Conservation (phyloP, 306 rosid species). For the Alnus glutinosa region DNA sequence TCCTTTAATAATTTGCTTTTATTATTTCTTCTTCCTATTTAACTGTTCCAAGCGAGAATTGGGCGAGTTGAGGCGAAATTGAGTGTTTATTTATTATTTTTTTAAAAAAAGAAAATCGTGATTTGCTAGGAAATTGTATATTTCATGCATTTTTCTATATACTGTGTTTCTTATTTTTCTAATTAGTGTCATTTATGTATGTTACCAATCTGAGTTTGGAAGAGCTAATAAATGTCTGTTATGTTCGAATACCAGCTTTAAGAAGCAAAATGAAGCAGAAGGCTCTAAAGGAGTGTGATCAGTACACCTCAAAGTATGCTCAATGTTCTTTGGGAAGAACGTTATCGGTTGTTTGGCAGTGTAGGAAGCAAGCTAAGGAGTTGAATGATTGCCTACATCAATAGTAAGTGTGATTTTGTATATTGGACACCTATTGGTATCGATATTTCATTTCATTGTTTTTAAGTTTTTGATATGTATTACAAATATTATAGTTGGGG, state of each 20-base stretch:
- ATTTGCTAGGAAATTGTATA: not conserved
- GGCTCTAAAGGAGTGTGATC: slow-evolving; percentile 81
- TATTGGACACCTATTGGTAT: not conserved
- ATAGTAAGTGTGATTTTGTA: slow-evolving; percentile 48
- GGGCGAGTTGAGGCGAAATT: not conserved
- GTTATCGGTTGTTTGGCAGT: slow-evolving; percentile 76
- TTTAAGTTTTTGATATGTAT: not conserved
- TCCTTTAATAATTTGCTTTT: not conserved
- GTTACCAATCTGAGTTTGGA: not conserved
- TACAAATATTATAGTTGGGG: too few species aligned
- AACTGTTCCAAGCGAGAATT: not conserved
- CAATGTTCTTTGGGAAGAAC: slow-evolving; percentile 84
- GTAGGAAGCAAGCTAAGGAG: slow-evolving; percentile 76
- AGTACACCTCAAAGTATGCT: slow-evolving; percentile 71
- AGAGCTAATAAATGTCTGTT: not conserved
- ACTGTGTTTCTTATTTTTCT: not conserved
- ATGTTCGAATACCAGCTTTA: slow-evolving; percentile 48
- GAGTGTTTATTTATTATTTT: not conserved
- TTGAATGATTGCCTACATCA: slow-evolving; percentile 85
- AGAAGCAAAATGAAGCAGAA: slow-evolving; percentile 96
- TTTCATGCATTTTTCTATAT: not conserved
- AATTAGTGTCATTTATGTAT: not conserved
- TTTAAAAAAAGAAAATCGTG: not conserved
- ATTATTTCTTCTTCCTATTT: not conserved
- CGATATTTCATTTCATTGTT: not conserved